phyloP scores from a whole-genome alignment of 2,329 filamentous ascomycete genomes.

The Myriosclerotinia duriaeana region DNA sequence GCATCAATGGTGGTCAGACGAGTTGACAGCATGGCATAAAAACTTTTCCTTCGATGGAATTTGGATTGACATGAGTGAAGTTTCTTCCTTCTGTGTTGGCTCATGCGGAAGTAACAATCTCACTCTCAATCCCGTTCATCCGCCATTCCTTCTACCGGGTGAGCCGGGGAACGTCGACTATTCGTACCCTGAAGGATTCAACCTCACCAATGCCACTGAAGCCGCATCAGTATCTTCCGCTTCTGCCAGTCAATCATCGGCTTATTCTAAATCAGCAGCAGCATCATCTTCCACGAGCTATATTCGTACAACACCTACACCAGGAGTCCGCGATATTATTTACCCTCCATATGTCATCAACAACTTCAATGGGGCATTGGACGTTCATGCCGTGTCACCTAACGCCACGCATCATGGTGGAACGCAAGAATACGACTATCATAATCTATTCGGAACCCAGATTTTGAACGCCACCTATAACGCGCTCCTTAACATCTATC shows the following conservation, averaged over 20 bases:
- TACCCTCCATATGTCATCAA: slow-evolving; percentile 76
- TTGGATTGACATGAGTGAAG: slow-evolving; percentile 61
- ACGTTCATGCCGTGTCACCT: slow-evolving; percentile 69
- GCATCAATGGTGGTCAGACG: slow-evolving; percentile 65
- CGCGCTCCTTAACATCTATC: slow-evolving; percentile 39
- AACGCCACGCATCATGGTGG: slow-evolving; percentile 77
- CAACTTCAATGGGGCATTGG: slow-evolving; percentile 70
- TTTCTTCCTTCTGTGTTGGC: slow-evolving; percentile 65
- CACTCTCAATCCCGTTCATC: slow-evolving; percentile 66
- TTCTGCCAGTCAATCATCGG: slow-evolving; percentile 49
- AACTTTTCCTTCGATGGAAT: slow-evolving; percentile 53
- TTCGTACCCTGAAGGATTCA: slow-evolving; percentile 68
- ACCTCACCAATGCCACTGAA: slow-evolving; percentile 66
- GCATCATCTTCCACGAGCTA: slow-evolving; percentile 46
- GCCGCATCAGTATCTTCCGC: slow-evolving; percentile 58
- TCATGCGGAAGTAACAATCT: slow-evolving; percentile 67
- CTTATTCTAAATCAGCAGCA: slow-evolving; percentile 41
- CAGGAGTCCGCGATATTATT: slow-evolving; percentile 65
- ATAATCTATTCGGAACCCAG: slow-evolving; percentile 75
- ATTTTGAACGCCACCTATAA: slow-evolving; percentile 73
- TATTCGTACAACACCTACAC: slow-evolving; percentile 59
- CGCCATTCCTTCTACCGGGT: slow-evolving; percentile 63
- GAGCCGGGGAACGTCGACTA: slow-evolving; percentile 60
- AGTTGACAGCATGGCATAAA: slow-evolving; percentile 58
- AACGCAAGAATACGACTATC: slow-evolving; percentile 74